Conservation (phyloP, 1,284 basidiomycete species). For the Termitomyces sp. region DNA sequence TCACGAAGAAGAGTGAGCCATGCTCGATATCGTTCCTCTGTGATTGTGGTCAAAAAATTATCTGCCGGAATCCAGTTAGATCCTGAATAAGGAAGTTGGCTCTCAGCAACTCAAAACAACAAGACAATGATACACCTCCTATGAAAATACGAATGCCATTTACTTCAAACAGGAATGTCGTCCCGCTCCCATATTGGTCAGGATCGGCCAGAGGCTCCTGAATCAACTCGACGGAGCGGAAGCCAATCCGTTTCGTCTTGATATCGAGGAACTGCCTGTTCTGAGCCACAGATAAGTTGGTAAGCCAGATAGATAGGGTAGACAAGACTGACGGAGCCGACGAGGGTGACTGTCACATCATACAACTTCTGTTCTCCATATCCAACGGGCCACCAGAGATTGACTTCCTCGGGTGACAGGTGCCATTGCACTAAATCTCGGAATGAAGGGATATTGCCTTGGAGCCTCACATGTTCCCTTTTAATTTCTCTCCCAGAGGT, state of each 20-base stretch:
- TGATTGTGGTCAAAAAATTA: constrained; percentile 72
- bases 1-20: constrained; percentile 70
- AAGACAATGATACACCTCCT: constrained; percentile 46
- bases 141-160: constrained; percentile 80
- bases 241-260: constrained; percentile 57
- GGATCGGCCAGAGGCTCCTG: constrained; percentile 62
- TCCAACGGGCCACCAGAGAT: constrained; percentile 76
- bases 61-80: constrained; percentile 92
- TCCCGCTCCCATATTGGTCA: constrained; percentile 55
- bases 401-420: constrained; percentile 46
- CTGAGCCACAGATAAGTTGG: constrained; percentile 24
- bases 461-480: constrained; percentile 26
- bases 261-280: constrained; percentile 40
- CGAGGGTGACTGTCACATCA: constrained; percentile 45
- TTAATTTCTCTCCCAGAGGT: constrained; percentile 8
- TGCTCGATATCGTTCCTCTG: constrained; percentile 49
- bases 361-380: constrained; percentile 78
- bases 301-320: neutral
- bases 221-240: constrained; percentile 66
- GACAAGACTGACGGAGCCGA: constrained; percentile 34
- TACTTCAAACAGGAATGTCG: constrained; percentile 78
- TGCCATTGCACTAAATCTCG: constrained; percentile 29
- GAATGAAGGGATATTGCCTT: constrained; percentile 26
- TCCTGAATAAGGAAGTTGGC: constrained; percentile 32
- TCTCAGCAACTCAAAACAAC: neutral